Conservation (phyloP, 2,329 filamentous ascomycete genomes). For the Colletotrichum karsti region DNA sequence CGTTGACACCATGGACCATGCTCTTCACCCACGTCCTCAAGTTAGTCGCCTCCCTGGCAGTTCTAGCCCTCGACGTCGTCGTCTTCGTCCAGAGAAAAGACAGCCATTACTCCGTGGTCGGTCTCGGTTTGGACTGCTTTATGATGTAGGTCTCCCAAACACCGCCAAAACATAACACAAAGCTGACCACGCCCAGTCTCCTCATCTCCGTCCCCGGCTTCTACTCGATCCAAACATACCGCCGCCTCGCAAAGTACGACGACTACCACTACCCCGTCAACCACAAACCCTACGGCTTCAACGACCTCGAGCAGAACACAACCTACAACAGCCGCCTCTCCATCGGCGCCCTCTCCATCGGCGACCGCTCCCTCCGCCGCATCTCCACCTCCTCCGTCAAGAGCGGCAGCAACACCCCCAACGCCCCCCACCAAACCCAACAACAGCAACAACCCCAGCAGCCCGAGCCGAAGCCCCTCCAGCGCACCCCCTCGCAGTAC, state of each 20-base stretch:
- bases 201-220: slow-evolving; percentile 51
- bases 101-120: slow-evolving; percentile 56
- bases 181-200: slow-evolving; percentile 39
- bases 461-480: not conserved
- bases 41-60: slow-evolving; percentile 52
- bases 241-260: slow-evolving; percentile 56
- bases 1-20: slow-evolving; percentile 63
- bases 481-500: slow-evolving; percentile 28
- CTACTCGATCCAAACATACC: slow-evolving; percentile 58
- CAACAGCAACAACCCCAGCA: not conserved
- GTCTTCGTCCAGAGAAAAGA: slow-evolving; percentile 56
- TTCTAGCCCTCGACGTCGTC: slow-evolving; percentile 60
- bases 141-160: slow-evolving; percentile 53
- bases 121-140: slow-evolving; percentile 55
- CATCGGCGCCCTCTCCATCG: slow-evolving; percentile 21
- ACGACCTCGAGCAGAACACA: slow-evolving; percentile 33
- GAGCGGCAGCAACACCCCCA: slow-evolving; percentile 7
- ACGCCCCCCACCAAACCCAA: not conserved
- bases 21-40: slow-evolving; percentile 61
- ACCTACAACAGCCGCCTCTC: slow-evolving; percentile 22
- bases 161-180: not conserved
- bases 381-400: slow-evolving; percentile 25
- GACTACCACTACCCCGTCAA: slow-evolving; percentile 59
- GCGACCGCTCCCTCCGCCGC: slow-evolving; percentile 27
- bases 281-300: slow-evolving; percentile 57